phyloP scores from a whole-genome alignment of 2,329 filamentous ascomycete species.

The Claviceps sp. region DNA sequence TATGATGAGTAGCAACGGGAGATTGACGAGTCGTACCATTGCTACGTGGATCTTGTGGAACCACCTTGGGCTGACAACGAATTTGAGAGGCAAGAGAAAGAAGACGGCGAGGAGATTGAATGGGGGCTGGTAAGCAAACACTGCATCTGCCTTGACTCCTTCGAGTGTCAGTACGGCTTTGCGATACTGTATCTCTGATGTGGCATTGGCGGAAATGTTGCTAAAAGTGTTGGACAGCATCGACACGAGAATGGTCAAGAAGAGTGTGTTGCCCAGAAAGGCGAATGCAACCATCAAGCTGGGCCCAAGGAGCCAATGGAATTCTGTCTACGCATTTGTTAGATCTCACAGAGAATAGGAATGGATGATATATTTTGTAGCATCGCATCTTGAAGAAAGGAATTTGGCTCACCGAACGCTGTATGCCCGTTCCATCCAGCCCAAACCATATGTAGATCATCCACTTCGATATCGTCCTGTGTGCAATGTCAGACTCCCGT shows the following conservation, averaged over 20 bases:
- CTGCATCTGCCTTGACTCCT: conserved; percentile 71
- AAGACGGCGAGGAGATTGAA: conserved; percentile 71
- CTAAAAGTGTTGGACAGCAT: conserved; percentile 78
- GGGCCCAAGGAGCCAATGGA: conserved; percentile 69
- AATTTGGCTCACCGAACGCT: conserved; percentile 32
- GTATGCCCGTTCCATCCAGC: conserved; percentile 57
- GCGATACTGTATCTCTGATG: conserved; percentile 73
- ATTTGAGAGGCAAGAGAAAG: conserved; percentile 63
- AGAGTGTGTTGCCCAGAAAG: conserved; percentile 75
- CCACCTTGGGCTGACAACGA: conserved; percentile 66
- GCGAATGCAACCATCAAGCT: conserved; percentile 72
- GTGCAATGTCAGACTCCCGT: not conserved
- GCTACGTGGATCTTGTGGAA: conserved; percentile 84
- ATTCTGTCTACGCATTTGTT: conserved; percentile 38
- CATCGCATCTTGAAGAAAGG: not conserved
- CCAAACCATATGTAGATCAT: conserved; percentile 93
- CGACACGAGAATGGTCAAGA: conserved; percentile 78
- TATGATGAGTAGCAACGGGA: conserved; percentile 60
- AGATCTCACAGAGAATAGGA: not conserved
- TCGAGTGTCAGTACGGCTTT: conserved; percentile 71
- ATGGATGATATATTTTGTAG: too few relatives aligned
- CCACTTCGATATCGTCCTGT: conserved; percentile 68
- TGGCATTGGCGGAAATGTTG: conserved; percentile 61
- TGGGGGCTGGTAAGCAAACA: conserved; percentile 71
- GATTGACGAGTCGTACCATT: conserved; percentile 59